A percentile compares a stretch with the other conserved stretches of the same genome.
Evolutionary conservation across 805 yeast genomes (phyloP).

Genomic region (Metschnikowia continentalis): DNA sequence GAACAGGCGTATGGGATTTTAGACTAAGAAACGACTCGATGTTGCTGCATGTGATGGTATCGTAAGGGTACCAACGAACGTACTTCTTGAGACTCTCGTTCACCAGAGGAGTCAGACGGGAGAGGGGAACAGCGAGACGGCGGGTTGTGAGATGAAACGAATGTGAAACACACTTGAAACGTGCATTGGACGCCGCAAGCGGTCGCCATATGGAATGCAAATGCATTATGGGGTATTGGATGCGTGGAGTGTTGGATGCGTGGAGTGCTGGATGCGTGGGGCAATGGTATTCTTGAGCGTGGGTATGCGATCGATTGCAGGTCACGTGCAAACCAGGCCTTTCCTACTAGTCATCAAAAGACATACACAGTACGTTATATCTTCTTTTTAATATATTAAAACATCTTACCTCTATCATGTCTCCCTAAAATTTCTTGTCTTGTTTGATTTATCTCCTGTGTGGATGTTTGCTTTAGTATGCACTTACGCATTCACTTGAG

Average conservation of each 20-base stretch:
- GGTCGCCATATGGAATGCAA: not conserved
- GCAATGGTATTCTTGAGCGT: not conserved
- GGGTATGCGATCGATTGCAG: no score
- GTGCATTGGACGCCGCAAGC: not conserved
- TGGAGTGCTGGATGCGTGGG: not conserved
- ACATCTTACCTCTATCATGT: no score
- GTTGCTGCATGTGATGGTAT: slow-evolving; percentile 17
- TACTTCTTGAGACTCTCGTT: slow-evolving; percentile 16
- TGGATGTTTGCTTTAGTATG: no score
- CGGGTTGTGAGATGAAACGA: not conserved
- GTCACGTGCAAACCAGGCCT: no score
- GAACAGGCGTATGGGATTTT: slow-evolving; percentile 3
- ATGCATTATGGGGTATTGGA: not conserved
- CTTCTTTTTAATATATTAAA: no score
- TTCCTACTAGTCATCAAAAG: no score
- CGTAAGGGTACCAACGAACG: slow-evolving; percentile 20
- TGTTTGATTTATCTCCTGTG: no score
- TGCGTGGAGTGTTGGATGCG: not conserved
- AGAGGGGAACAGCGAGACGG: not conserved
- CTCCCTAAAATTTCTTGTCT: no score
- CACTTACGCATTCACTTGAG: no score
- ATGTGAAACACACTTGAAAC: not conserved
- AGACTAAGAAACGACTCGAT: slow-evolving; percentile 15
- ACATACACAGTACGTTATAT: no score
- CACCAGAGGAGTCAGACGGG: slow-evolving; percentile 1